phyloP scores from a whole-genome alignment of 1,284 basidiomycete genomes.

The Moesziomyces sp. region DNA sequence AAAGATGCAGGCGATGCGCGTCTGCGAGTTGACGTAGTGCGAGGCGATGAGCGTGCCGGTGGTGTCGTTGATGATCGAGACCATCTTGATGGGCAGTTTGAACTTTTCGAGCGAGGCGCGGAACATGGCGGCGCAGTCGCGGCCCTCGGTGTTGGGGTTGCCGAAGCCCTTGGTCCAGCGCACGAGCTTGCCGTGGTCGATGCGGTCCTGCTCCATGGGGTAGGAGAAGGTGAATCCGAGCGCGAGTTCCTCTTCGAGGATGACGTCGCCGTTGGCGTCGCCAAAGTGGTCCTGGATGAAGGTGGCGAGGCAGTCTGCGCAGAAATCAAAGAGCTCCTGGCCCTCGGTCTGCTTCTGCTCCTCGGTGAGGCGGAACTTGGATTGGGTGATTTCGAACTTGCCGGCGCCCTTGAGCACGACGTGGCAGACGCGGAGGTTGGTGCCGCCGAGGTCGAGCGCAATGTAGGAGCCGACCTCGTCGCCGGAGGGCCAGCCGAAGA shows the following conservation, averaged over 20 bases:
- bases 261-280: slow-evolving; percentile 71
- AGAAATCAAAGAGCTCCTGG: slow-evolving; percentile 94
- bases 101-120: slow-evolving; percentile 79
- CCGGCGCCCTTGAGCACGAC: slow-evolving; percentile 90
- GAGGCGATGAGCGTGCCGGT: slow-evolving; percentile 97
- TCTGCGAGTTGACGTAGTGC: slow-evolving; percentile 89
- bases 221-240: slow-evolving; percentile 88
- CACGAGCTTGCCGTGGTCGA: slow-evolving; percentile 93
- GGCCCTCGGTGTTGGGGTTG: slow-evolving; percentile 88
- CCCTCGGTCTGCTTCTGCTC: slow-evolving; percentile 99
- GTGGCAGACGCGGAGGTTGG: slow-evolving; percentile 96
- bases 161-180: slow-evolving; percentile 99
- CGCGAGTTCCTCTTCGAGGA: slow-evolving; percentile 79
- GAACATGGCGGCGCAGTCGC: slow-evolving; percentile 94
- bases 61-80: slow-evolving; percentile 80
- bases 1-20: slow-evolving; percentile 94
- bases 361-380: slow-evolving; percentile 95
- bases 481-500: slow-evolving; percentile 95
- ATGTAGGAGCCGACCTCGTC: slow-evolving; percentile 89
- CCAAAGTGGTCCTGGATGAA: slow-evolving; percentile 85
- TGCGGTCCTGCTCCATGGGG: slow-evolving; percentile 76
- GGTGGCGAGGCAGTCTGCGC: slow-evolving; percentile 88
- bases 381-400: slow-evolving; percentile 97
- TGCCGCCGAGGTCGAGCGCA: slow-evolving; percentile 91
- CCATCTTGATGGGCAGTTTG: slow-evolving; percentile 64